Evolutionary conservation across 139 green algal genomes (phyloP), one percentile per base, ranked within the genome.

Genomic region (Mesotaenium endlicherianum): DNA sequence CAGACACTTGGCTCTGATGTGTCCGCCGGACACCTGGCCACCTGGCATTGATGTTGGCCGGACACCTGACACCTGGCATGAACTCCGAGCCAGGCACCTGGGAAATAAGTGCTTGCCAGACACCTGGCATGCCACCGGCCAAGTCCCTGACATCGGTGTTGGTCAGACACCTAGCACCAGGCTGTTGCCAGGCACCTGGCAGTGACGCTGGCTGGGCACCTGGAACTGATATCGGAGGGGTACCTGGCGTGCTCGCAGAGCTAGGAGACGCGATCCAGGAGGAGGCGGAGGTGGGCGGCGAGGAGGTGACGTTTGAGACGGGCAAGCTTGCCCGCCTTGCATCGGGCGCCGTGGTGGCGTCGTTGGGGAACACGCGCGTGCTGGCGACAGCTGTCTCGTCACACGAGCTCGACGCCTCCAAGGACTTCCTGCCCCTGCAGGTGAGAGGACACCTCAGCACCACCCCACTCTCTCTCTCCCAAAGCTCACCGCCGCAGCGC

Each of bases 291-390:
- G 5, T 4, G 40, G 74, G 20, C 8, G 2, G 3, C 42, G 74
- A 40, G 11, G 55, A 69, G 49, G 40, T 91, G 26, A 34, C 16
- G 40, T 95, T 95, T 74, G 92, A 96, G 81, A 91, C 88, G 26
- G 92, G 92, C 26, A 88, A 86, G 43, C 68, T 96, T 4, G 93
- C 92, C 1, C 83, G 81, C 14, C 87, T 94, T 44, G 91, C 93
- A 0, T 85, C 93, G 58, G 93, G 93, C 31, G 85, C 90, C 0
- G 91, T 91, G 45, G 1, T 92, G 31, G 83, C 88, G 41, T 77
- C 60, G 20, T 41, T 80, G 1, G 91, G 87, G 0, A 80, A 90
- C 75, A 95, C 92, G 2, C 74, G 70, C 1, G 88, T 96, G 81
- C 84, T 96, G 45, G 84, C 86, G n/a, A 91, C 92, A 1, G 88